Evolutionary conservation across 768 basidiomycete species (phyloP).

Genomic region (Tylopilus plumbeoviolaceoides): DNA sequence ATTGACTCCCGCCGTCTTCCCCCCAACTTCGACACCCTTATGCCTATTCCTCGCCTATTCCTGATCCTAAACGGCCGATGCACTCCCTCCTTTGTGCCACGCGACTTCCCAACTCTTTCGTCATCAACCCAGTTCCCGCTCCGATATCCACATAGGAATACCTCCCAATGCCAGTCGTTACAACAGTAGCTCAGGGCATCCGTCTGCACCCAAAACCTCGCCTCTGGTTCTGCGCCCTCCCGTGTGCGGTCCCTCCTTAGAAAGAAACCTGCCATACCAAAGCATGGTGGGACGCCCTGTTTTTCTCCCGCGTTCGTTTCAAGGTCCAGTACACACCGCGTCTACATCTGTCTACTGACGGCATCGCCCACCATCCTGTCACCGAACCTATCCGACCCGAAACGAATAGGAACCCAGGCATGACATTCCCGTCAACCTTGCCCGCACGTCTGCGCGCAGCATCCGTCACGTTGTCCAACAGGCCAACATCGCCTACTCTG

Average conservation of each 20-base stretch:
- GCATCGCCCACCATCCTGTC: conserved; percentile 47
- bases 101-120: conserved; percentile 24
- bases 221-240: conserved; percentile 15
- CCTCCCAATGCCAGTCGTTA: background rate
- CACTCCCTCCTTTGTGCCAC: conserved; percentile 15
- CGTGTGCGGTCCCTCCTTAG: conserved; percentile 13
- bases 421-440: conserved; percentile 8
- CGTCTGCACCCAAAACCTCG: conserved; percentile 65
- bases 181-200: conserved; percentile 44
- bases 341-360: conserved; percentile 15
- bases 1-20: conserved; percentile 17
- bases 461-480: conserved; percentile 9
- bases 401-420: background rate
- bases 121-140: conserved; percentile 7
- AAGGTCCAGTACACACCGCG: conserved; percentile 40
- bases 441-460: conserved; percentile 20
- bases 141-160: background rate
- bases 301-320: conserved; percentile 72
- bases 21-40: conserved; percentile 47
- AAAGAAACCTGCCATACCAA: conserved; percentile 27
- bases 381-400: conserved; percentile 36
- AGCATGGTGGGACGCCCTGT: conserved; percentile 75
- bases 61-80: background rate
- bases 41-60: conserved; percentile 37
- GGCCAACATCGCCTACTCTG: conserved; percentile 1